Evolutionary conservation across 805 yeast species (phyloP).

Genomic region (Myxozyma sirexii): DNA sequence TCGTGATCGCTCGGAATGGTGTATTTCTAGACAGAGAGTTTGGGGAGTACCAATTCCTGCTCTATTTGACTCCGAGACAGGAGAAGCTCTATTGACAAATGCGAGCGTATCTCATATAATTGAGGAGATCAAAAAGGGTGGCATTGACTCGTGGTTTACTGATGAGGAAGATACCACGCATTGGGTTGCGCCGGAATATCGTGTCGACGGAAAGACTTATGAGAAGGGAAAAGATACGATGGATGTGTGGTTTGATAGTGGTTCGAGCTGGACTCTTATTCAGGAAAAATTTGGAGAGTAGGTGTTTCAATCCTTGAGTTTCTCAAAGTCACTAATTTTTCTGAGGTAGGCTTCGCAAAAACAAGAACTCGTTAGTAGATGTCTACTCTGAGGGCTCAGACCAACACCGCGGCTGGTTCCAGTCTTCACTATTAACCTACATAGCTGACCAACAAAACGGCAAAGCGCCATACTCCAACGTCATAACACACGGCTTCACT

Average conservation of each 20-base stretch:
- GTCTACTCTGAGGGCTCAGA: slow-evolving; percentile 96
- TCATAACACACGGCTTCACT: slow-evolving; percentile 92
- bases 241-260: slow-evolving; percentile 99
- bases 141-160: slow-evolving; percentile 82
- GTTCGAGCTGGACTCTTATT: slow-evolving; percentile 82
- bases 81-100: slow-evolving; percentile 63
- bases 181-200: slow-evolving; percentile 71
- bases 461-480: slow-evolving; percentile 67
- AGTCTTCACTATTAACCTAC: slow-evolving; percentile 82
- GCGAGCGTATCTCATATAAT: slow-evolving; percentile 63
- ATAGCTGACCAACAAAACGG: slow-evolving; percentile 50
- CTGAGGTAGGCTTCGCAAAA: slow-evolving; percentile 6
- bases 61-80: slow-evolving; percentile 61
- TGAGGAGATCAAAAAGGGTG: slow-evolving; percentile 55
- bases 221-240: slow-evolving; percentile 83
- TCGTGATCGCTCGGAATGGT: slow-evolving; percentile 87
- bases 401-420: slow-evolving; percentile 99
- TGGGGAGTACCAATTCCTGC: slow-evolving; percentile 99
- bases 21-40: slow-evolving; percentile 90
- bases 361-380: slow-evolving; percentile 62
- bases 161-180: slow-evolving; percentile 52
- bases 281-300: slow-evolving; percentile 47
- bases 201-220: slow-evolving; percentile 49
- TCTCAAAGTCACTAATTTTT: neutral
- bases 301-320: neutral